Evolutionary conservation across 2,329 filamentous ascomycete genomes (phyloP).

Genomic region (Scedosporium dehoogii): DNA sequence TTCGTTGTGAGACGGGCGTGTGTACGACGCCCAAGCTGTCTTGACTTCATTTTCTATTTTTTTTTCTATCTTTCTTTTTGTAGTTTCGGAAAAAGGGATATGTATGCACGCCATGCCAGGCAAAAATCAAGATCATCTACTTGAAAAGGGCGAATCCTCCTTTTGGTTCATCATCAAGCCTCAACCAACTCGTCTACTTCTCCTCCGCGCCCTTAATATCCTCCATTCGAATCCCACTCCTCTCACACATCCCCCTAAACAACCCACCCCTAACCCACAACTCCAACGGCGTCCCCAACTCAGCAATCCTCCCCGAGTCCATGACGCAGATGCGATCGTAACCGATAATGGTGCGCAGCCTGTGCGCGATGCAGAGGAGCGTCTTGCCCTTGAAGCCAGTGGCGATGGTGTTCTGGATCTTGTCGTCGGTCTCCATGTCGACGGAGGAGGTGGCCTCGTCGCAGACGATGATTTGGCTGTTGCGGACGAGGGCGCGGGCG

Average conservation of each 20-base stretch:
- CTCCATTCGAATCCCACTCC: constrained; percentile 61
- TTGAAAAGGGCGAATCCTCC: too few relatives aligned
- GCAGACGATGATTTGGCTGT: constrained; percentile 86
- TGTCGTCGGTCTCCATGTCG: constrained; percentile 93
- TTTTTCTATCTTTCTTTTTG: too few relatives aligned
- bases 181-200: not conserved
- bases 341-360: constrained; percentile 81
- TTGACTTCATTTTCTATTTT: not conserved
- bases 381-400: constrained; percentile 79
- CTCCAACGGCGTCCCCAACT: constrained; percentile 66
- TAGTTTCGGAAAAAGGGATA: too few relatives aligned
- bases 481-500: constrained; percentile 78
- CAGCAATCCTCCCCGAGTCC: constrained; percentile 79
- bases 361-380: constrained; percentile 83
- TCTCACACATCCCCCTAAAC: constrained; percentile 83
- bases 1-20: not conserved
- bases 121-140: too few relatives aligned
- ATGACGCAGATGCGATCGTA: constrained; percentile 97
- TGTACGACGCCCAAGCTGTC: not conserved
- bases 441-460: constrained; percentile 92
- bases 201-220: constrained; percentile 38
- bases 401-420: constrained; percentile 85
- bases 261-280: constrained; percentile 66
- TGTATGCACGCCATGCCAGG: too few relatives aligned
- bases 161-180: too few relatives aligned